These are phyloP conservation scores for Bolboschoenoplectus hybrid DNA, from an alignment of 202 grass and related monocot species.

Conservation along the genomic window DNA sequence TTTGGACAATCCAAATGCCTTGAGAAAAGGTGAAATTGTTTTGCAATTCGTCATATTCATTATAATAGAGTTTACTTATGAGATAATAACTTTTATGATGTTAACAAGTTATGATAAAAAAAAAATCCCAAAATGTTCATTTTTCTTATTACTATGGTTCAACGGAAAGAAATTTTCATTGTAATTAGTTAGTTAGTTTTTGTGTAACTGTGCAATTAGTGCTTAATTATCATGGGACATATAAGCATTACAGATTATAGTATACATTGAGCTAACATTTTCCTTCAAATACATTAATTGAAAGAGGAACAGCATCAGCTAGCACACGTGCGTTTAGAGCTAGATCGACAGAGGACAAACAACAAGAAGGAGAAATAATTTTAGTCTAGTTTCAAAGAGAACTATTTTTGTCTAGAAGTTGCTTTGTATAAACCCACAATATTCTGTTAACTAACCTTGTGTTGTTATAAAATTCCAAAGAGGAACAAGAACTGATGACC, in stretches of 20 bases:
- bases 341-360: not conserved
- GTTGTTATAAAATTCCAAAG: conserved; percentile 18
- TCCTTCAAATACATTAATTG: conserved; percentile 5
- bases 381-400: not conserved
- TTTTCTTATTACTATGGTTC: not conserved
- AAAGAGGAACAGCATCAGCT: not conserved
- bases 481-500: not conserved
- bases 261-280: not conserved
- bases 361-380: too few species aligned
- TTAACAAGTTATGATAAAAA: not conserved
- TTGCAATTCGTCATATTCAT: not conserved
- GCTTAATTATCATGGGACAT: not conserved
- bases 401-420: too few species aligned
- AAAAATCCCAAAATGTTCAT: not conserved
- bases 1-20: conserved; percentile 7
- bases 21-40: not conserved
- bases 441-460: not conserved
- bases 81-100: not conserved
- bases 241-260: not conserved
- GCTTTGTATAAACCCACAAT: not conserved
- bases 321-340: not conserved
- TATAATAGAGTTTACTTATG: not conserved
- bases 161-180: not conserved
- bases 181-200: not conserved
- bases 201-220: not conserved